Evolutionary conservation across 169 alveolate genomes (phyloP), one percentile per base, ranked within the genome.

Genomic region (Eimeria zaria): DNA sequence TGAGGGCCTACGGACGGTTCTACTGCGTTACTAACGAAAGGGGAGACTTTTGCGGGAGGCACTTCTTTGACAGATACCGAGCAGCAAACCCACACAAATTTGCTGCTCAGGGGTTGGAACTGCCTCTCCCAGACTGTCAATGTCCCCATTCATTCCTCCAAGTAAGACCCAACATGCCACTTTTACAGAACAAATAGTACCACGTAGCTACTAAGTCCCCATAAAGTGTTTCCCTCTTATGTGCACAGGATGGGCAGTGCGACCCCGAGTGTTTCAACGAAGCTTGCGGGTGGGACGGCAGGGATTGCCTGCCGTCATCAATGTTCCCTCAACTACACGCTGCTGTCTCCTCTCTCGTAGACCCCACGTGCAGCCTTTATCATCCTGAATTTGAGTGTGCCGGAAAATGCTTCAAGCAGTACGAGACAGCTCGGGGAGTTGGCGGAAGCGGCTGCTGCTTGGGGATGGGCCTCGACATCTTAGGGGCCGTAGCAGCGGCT

Each of bases 181-280:
- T 18, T 14, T 0, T 0, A 69, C 51, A 36, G 27, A 69, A 12
- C 8, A n/a, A 27, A 11, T 12, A 69, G 6, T 11, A n/a, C 51
- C 80, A 33, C n/a, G 11, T 69, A 33, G 46, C 80, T 20, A n/a
- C 80, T 11, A 16, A 36, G n/a, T 30, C 44, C n/a, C 51, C 48
- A 0, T 36, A 33, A 69, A 69, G 71, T 22, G 83, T 84, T 69
- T 91, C 97, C 74, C 55, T 69, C 53, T 36, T 88, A 41, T 97
- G 85, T 44, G 58, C 76, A n/a, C 97, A 96, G 96, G 98, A 97
- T 80, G 98, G 98, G 39, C 95, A 96, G 95, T 97, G 98, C 81
- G 98, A 97, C 83, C 89, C 94, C 12, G 85, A 92, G 48, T 97
- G 98, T 44, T 97, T 90, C 95, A 97, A 91, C 73, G 97, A 96